Conservation (phyloP, 2,329 filamentous ascomycete genomes). For the Emericellopsis cladophorae region DNA sequence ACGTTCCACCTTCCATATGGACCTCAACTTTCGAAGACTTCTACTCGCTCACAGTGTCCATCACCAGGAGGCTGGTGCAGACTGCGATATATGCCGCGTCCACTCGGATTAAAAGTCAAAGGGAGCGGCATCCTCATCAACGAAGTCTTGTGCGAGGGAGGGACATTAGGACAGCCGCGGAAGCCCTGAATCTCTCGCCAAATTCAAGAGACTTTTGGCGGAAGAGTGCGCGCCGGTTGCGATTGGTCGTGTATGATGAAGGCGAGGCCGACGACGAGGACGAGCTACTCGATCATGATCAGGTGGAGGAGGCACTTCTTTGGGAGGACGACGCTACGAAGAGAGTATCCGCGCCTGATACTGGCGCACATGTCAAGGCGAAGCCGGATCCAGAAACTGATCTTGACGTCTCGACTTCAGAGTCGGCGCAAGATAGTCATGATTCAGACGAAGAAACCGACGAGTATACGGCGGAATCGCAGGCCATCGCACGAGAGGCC, state of each 20-base stretch:
- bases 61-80: conserved; percentile 60
- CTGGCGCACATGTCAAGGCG: not conserved
- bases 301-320: conserved; percentile 26
- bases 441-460: not conserved
- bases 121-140: conserved; percentile 12
- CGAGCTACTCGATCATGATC: conserved; percentile 24
- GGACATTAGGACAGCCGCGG: conserved; percentile 36
- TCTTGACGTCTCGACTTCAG: not conserved
- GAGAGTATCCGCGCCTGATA: not conserved
- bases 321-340: not conserved
- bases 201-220: conserved; percentile 32
- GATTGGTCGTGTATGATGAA: conserved; percentile 30
- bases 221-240: conserved; percentile 32
- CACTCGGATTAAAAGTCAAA: conserved; percentile 48
- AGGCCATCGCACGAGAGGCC: conserved; percentile 21
- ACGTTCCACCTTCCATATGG: conserved; percentile 57
- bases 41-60: conserved; percentile 49
- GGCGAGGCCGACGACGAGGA: conserved; percentile 15
- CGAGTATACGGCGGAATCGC: conserved; percentile 11
- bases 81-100: conserved; percentile 58
- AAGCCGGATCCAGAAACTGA: conserved; percentile 5
- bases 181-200: conserved; percentile 28
- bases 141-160: conserved; percentile 21
- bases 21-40: conserved; percentile 69
- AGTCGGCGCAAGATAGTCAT: conserved; percentile 3